Conservation (phyloP, 805 yeast genomes). For the Metschnikowia shivogae region DNA sequence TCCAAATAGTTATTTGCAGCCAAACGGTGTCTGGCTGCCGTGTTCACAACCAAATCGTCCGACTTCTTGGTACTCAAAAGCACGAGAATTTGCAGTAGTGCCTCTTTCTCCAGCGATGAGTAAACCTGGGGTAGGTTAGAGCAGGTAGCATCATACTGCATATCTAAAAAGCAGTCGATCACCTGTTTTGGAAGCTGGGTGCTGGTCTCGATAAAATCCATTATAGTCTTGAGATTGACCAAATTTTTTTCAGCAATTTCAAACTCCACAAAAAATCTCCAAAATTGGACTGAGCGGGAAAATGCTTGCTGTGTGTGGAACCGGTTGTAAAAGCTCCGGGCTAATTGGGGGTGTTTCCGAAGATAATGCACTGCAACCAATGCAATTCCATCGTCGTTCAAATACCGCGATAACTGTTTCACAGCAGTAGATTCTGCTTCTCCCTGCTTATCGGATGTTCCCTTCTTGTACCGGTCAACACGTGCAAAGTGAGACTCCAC, state of each 20-base stretch:
- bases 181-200: constrained; percentile 46
- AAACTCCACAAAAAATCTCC: constrained; percentile 54
- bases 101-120: constrained; percentile 14
- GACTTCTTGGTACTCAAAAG: constrained; percentile 22
- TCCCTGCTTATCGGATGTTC: not conserved
- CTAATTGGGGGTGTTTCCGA: constrained; percentile 18
- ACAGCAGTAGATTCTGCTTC: not conserved
- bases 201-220: constrained; percentile 41
- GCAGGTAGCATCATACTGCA: constrained; percentile 19
- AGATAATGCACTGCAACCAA: constrained; percentile 25
- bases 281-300: constrained; percentile 44
- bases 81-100: constrained; percentile 14
- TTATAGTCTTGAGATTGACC: constrained; percentile 41
- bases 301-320: constrained; percentile 28
- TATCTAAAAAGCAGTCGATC: constrained; percentile 42
- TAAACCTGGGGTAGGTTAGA: constrained; percentile 21
- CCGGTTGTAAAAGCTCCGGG: constrained; percentile 29
- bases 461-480: constrained; percentile 16
- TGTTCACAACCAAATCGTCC: constrained; percentile 25
- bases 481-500: constrained; percentile 18
- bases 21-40: constrained; percentile 21
- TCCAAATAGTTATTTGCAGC: constrained; percentile 20
- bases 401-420: constrained; percentile 21
- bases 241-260: constrained; percentile 44
- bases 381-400: constrained; percentile 42